A percentile compares a stretch with the other conserved stretches of the same genome.
phyloP scores from a whole-genome alignment of 768 basidiomycete species.

The Lentinula detonsa region DNA sequence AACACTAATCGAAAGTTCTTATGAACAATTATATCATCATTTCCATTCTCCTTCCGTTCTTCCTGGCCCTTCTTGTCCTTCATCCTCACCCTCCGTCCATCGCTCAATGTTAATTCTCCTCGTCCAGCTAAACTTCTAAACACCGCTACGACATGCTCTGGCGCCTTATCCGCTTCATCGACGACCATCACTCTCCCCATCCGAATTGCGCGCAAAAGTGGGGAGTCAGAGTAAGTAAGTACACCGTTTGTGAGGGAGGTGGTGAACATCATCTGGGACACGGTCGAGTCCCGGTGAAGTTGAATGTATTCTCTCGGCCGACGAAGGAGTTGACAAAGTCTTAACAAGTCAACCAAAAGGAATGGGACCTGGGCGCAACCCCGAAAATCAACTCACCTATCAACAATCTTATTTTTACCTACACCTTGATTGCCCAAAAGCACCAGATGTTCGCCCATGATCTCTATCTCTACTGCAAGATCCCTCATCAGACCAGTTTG shows the following conservation, averaged over 20 bases:
- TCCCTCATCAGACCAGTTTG: slow-evolving; percentile 66
- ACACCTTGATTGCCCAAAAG: slow-evolving; percentile 69
- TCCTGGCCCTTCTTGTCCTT: slow-evolving; percentile 25
- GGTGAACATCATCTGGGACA: slow-evolving; percentile 66
- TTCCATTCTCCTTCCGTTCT: slow-evolving; percentile 33
- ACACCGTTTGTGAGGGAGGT: slow-evolving; percentile 53
- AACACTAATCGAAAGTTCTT: slow-evolving; percentile 59
- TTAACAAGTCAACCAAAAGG: neutral
- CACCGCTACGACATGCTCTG: slow-evolving; percentile 67
- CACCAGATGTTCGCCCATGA: slow-evolving; percentile 59
- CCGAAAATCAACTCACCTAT: slow-evolving; percentile 32
- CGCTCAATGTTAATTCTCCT: slow-evolving; percentile 55
- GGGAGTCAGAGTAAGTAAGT: slow-evolving; percentile 59
- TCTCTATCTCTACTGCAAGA: slow-evolving; percentile 54
- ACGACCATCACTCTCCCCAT: slow-evolving; percentile 62
- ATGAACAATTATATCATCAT: slow-evolving; percentile 50
- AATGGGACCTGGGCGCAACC: neutral
- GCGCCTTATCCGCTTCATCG: slow-evolving; percentile 70
- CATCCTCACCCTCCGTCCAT: slow-evolving; percentile 46
- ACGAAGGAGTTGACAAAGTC: slow-evolving; percentile 38
- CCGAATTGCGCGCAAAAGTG: slow-evolving; percentile 56
- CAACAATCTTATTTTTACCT: slow-evolving; percentile 67
- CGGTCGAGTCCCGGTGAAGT: slow-evolving; percentile 64
- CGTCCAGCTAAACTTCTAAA: slow-evolving; percentile 66
- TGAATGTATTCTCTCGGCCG: slow-evolving; percentile 67